phyloP scores from a whole-genome alignment of 2,329 filamentous ascomycete species.

The Ophiostoma tasmaniense region DNA sequence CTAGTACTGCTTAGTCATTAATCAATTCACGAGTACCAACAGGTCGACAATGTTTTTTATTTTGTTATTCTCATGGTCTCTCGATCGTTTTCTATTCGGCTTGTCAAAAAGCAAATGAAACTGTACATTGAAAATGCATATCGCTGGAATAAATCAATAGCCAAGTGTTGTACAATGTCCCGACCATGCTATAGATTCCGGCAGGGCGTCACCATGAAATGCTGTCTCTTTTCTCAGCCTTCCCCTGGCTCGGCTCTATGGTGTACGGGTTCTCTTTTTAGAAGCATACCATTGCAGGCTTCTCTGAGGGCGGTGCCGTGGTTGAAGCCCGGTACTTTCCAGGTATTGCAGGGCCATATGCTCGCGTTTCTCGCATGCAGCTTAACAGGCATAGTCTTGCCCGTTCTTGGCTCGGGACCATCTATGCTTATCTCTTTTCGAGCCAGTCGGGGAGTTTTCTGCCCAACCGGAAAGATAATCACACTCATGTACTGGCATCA shows the following conservation, averaged over 20 bases:
- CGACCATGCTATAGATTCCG: not conserved
- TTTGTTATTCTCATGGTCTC: not conserved
- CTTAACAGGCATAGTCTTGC: not conserved
- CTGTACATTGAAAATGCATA: not conserved
- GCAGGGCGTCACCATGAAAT: not conserved
- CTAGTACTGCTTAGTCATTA: not conserved
- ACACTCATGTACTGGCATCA: slow-evolving; percentile 46
- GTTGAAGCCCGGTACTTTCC: not conserved
- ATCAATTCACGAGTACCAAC: not conserved
- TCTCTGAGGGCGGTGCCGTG: not conserved
- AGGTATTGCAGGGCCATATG: not conserved
- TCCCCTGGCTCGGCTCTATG: not conserved
- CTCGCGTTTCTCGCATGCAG: no score
- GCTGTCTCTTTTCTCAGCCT: not conserved
- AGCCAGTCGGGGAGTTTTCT: not conserved
- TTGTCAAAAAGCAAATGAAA: not conserved
- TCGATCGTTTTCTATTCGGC: not conserved
- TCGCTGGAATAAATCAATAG: not conserved
- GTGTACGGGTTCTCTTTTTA: not conserved
- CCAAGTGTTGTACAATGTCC: not conserved
- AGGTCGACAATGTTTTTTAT: not conserved
- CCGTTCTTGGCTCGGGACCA: no score
- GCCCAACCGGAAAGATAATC: no score
- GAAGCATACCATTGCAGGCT: not conserved
- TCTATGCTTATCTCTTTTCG: not conserved